Evolutionary conservation across 1,284 basidiomycete species (phyloP), one percentile per base, ranked within the genome.

Genomic region (Pseudozyma thailandica): DNA sequence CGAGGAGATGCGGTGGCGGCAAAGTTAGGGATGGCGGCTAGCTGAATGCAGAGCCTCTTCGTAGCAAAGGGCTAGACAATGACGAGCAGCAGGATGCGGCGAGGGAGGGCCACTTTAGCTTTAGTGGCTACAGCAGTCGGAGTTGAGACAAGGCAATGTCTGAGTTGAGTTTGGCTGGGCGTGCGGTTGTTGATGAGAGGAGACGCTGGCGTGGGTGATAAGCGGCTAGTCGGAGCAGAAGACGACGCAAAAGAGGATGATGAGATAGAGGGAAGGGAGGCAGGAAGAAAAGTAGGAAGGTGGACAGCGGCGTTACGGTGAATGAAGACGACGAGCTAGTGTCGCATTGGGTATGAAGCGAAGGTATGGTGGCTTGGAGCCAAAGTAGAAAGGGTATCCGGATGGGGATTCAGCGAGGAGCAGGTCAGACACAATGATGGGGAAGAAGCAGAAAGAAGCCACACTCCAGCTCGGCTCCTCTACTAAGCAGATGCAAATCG

Each of bases 81-180:
- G n/a, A n/a, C n/a, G n/a, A n/a, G 31, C 12, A 13, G 31, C 31
- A 33, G 31, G 31, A 33, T 33, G 12, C 31, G 31, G 31, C 31
- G 31, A 33, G n/a, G 31, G 31, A 10, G 31, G 31, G n/a, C n/a
- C n/a, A n/a, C n/a, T n/a, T n/a, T 46, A 28, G 20, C 31, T 31
- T 9, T 20, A 28, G 33, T 12, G 20, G 9, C 9, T 35, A 26
- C 16, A 38, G 23, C 30, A 28, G 30, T 15, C 20, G 18, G 1
- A 42, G 39, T 27, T 51, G 50, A 51, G 39, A 51, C 41, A 51
- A 9, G 30, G 20, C 9, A 43, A 41, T 51, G 38, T 35, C 15
- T 35, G 33, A 16, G 15, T 6, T 51, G 50, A 44, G 50, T 23
- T 44, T 21, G 50, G 33, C 46, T 48, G 46, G 46, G 46, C 46